Conservation (phyloP, 352 stramenopile genomes). For the Pythium aquatile region DNA sequence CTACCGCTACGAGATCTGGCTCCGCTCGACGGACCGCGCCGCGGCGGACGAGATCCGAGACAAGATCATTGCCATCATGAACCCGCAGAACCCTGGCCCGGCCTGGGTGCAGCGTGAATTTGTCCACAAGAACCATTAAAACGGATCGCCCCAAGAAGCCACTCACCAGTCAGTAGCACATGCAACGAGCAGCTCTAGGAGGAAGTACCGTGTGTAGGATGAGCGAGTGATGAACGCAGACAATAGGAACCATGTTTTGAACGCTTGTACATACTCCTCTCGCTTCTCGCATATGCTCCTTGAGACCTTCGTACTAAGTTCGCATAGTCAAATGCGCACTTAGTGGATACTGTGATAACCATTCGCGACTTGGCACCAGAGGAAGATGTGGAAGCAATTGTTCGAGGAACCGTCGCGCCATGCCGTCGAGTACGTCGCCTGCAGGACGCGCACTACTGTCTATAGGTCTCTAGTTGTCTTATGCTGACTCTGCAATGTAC, state of each 20-base stretch:
- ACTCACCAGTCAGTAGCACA: background rate
- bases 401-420: slow-evolving; percentile 65
- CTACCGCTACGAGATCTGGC: slow-evolving; percentile 86
- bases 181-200: background rate
- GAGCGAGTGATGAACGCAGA: slow-evolving; percentile 4
- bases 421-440: slow-evolving; percentile 56
- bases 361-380: background rate
- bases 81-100: slow-evolving; percentile 46
- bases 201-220: background rate
- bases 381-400: slow-evolving; percentile 62
- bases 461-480: too few relatives aligned
- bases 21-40: slow-evolving; percentile 56
- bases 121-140: slow-evolving; percentile 83
- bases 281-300: too few relatives aligned
- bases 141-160: background rate
- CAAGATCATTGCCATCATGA: slow-evolving; percentile 67
- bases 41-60: slow-evolving; percentile 75
- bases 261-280: background rate
- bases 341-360: slow-evolving; percentile 7
- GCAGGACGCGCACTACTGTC: too few relatives aligned
- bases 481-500: background rate
- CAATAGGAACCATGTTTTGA: slow-evolving; percentile 6
- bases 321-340: slow-evolving; percentile 1
- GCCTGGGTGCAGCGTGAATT: slow-evolving; percentile 63
- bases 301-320: slow-evolving; percentile 4